phyloP scores from a whole-genome alignment of 2,329 filamentous ascomycete species.

The Cladosporium sp. region DNA sequence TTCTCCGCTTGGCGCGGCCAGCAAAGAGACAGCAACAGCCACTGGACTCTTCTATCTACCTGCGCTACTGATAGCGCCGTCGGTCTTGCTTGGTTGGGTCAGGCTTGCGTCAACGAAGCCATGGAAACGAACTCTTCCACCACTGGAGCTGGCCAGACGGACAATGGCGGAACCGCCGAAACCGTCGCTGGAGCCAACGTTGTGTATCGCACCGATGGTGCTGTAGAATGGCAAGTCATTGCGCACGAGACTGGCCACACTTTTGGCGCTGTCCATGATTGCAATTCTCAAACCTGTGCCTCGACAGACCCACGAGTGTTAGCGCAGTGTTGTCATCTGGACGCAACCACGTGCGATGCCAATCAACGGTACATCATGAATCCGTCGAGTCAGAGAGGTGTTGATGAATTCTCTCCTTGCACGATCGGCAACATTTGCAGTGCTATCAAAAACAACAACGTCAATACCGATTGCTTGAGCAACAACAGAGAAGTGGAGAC shows the following conservation, averaged over 20 bases:
- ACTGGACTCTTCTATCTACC: slow-evolving; percentile 86
- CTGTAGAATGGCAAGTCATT: slow-evolving; percentile 91
- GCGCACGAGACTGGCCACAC: slow-evolving; percentile 94
- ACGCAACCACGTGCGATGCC: slow-evolving; percentile 68
- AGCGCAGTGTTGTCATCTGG: slow-evolving; percentile 81
- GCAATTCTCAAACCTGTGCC: slow-evolving; percentile 66
- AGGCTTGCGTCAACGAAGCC: slow-evolving; percentile 69
- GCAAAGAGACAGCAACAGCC: slow-evolving; percentile 77
- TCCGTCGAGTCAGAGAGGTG: slow-evolving; percentile 73
- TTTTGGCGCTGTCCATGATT: slow-evolving; percentile 95
- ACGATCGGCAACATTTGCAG: slow-evolving; percentile 92
- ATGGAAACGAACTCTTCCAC: slow-evolving; percentile 47
- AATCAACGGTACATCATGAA: slow-evolving; percentile 90
- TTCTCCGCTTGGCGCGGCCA: slow-evolving; percentile 88
- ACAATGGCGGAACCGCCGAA: slow-evolving; percentile 55
- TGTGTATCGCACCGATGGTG: slow-evolving; percentile 69
- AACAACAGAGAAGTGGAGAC: slow-evolving; percentile 82
- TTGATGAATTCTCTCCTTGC: slow-evolving; percentile 83
- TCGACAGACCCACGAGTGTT: slow-evolving; percentile 61
- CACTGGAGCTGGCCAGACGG: slow-evolving; percentile 40
- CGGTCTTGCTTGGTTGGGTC: slow-evolving; percentile 89
- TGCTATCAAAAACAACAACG: slow-evolving; percentile 73
- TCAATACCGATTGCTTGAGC: slow-evolving; percentile 76
- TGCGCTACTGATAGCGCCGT: slow-evolving; percentile 84
- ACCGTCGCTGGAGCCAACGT: slow-evolving; percentile 86